Percentiles rank a stretch among this genome's conserved stretches.
Evolutionary conservation across 306 rosid genomes (phyloP).

Genomic region (Albizia julibrissin): DNA sequence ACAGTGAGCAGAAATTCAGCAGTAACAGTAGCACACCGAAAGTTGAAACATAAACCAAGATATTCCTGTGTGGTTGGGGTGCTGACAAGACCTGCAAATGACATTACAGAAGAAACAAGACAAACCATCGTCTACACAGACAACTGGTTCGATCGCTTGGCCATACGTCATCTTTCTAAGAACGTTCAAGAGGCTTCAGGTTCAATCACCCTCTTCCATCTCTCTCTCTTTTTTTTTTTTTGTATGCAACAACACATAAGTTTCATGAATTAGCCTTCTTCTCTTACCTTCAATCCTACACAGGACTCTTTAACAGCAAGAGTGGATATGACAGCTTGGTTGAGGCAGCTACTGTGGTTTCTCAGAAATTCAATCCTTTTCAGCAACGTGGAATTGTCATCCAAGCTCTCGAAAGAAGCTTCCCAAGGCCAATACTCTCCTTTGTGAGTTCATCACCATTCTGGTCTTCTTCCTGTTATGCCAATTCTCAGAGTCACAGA

Average conservation of each 20-base stretch:
- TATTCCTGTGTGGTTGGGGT: conserved; percentile 44
- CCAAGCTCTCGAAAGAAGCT: conserved; percentile 64
- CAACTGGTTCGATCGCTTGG: conserved; percentile 71
- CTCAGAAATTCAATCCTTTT: conserved; percentile 44
- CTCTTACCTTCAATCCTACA: conserved; percentile 2
- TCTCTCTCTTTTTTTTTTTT: too few relatives aligned
- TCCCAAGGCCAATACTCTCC: conserved; percentile 64
- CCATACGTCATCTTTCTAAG: conserved; percentile 68
- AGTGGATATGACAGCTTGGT: conserved; percentile 78
- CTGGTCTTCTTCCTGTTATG: not conserved
- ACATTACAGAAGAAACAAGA: conserved; percentile 34
- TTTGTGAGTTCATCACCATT: conserved; percentile 46
- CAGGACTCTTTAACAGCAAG: conserved; percentile 67
- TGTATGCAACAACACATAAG: not conserved
- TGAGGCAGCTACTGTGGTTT: conserved; percentile 66
- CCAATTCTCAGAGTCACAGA: not conserved
- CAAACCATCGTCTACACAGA: conserved; percentile 48
- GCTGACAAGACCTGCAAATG: conserved; percentile 49
- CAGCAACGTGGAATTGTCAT: conserved; percentile 59
- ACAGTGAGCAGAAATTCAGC: conserved; percentile 34
- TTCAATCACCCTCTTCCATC: conserved; percentile 23
- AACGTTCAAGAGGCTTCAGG: conserved; percentile 85
- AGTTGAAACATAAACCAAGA: conserved; percentile 32
- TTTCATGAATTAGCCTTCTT: not conserved
- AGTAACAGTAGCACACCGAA: conserved; percentile 32